Base-by-base conservation (phyloP, 2,329 filamentous ascomycete genomes). In the Pseudogymnoascus sp. region DNA sequence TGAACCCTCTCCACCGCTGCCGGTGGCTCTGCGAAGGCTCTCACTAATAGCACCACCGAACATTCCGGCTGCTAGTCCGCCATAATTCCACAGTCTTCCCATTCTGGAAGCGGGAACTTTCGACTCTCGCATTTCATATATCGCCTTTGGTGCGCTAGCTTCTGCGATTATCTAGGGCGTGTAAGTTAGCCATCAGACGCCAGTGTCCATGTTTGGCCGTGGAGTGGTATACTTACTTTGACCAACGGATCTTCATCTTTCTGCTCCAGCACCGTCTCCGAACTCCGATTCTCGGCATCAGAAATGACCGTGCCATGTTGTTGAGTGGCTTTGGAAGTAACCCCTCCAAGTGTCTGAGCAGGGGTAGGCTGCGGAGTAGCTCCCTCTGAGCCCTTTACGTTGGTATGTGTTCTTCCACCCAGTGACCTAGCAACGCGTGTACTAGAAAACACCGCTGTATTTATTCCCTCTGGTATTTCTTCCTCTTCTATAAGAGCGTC, bases 41-140 rank as follows among this genome's bases (percentile, higher is more conserved):
- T 99, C 94, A 0, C 86, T 89, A 63, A 97, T 85, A 28, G 92
- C 92, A 1, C 94, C 94, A 68, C 95, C 90, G 6, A 96, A 86
- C 92, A 99, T 96, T 54, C 93, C 95, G 0, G 92, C 93, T 25
- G 92, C 94, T 4, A 99, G 81, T 0, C 94, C 92, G 61, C 91
- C 85, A 71, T 97, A 99, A 74, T 99, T 95, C 90, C 93, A 97
- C 22, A 99, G 77, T 61, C 94, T 84, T 43, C 92, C 88, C 59
- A 99, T 76, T 3, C 94, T 86, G 6, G 92, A 91, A 0, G 94
- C 89, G 1, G 94, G 94, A 0, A 99, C 92, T 65, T 86, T 87
- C 8, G 94, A 99, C 70, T 97, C 93, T 61, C 88, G 83, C 72
- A 99, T 85, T 63, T 88, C 80, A 70, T 95, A 91, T 3, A 73